phyloP scores from a whole-genome alignment of 1,139 yeast species.

The Yamadazyma jaroonii region DNA sequence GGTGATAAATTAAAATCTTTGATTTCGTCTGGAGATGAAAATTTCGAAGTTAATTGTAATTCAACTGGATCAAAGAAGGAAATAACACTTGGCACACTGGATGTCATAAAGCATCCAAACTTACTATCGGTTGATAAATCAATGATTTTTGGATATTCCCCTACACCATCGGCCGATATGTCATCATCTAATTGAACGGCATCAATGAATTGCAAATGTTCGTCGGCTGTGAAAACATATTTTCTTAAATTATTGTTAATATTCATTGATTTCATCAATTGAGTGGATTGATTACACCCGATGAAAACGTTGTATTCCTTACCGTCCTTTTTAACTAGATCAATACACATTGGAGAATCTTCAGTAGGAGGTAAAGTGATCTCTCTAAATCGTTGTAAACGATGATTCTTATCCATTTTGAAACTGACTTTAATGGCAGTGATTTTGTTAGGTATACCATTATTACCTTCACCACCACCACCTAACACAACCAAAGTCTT shows the following conservation, averaged over 20 bases:
- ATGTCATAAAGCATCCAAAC: slow-evolving; percentile 62
- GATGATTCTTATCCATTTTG: slow-evolving; percentile 48
- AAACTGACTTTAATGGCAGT: slow-evolving; percentile 66
- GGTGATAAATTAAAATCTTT: slow-evolving; percentile 32
- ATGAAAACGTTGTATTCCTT: slow-evolving; percentile 47
- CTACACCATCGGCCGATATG: slow-evolving; percentile 27
- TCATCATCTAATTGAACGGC: slow-evolving; percentile 52
- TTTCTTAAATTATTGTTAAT: slow-evolving; percentile 73
- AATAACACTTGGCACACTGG: slow-evolving; percentile 56
- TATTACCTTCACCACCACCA: slow-evolving; percentile 92
- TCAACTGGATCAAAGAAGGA: slow-evolving; percentile 57
- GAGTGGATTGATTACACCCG: slow-evolving; percentile 71
- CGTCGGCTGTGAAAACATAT: slow-evolving; percentile 53
- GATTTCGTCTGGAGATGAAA: slow-evolving; percentile 20
- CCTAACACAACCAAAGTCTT: slow-evolving; percentile 73
- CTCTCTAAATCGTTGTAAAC: slow-evolving; percentile 62
- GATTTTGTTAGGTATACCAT: slow-evolving; percentile 84
- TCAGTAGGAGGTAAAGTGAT: slow-evolving; percentile 58
- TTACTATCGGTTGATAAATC: slow-evolving; percentile 51
- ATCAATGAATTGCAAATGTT: slow-evolving; percentile 59
- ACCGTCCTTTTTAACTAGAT: slow-evolving; percentile 19
- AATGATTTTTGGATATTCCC: slow-evolving; percentile 60
- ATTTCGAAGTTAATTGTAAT: slow-evolving; percentile 34
- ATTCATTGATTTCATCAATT: slow-evolving; percentile 52
- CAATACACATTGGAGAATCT: slow-evolving; percentile 76